These are phyloP conservation scores for Sarocladiaceae sp. DNA, from an alignment of 2,329 filamentous ascomycete genomes.

Conservation along the genomic window DNA sequence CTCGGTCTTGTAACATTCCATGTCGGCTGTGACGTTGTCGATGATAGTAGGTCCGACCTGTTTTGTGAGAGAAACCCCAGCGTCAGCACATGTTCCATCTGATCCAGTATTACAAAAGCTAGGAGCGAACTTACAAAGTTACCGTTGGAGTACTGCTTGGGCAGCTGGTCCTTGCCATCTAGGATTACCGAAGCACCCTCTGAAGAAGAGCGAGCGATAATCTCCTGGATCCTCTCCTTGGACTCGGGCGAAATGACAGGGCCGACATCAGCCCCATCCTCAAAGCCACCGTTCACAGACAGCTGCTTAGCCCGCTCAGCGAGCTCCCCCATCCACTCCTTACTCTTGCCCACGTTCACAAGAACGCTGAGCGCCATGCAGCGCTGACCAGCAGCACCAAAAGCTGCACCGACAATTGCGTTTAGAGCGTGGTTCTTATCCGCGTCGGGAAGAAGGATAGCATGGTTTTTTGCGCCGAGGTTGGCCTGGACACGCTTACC, in stretches of 20 bases:
- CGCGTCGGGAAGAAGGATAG: constrained; percentile 67
- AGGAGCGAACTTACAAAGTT: constrained; percentile 52
- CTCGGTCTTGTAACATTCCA: constrained; percentile 72
- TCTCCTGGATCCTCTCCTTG: constrained; percentile 62
- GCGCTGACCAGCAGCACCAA: constrained; percentile 61
- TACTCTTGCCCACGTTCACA: constrained; percentile 64
- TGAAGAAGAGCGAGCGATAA: constrained; percentile 44
- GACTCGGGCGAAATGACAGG: constrained; percentile 68
- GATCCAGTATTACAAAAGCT: not conserved
- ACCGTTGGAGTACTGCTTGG: constrained; percentile 67
- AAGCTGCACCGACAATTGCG: constrained; percentile 65
- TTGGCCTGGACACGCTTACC: constrained; percentile 77
- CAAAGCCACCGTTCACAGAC: constrained; percentile 67
- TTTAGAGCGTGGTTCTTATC: constrained; percentile 78
- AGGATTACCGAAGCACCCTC: constrained; percentile 52
- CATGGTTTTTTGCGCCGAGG: constrained; percentile 75
- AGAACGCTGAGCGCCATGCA: constrained; percentile 63
- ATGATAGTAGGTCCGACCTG: constrained; percentile 69
- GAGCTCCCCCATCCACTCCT: constrained; percentile 66
- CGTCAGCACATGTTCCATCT: not conserved
- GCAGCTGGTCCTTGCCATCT: constrained; percentile 64
- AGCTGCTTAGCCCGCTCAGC: constrained; percentile 63
- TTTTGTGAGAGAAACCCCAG: too few species aligned
- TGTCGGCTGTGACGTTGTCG: constrained; percentile 64
- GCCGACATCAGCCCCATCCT: constrained; percentile 64